phyloP scores from a whole-genome alignment of 441 rosid genomes.

The Pelargonium citronellum region DNA sequence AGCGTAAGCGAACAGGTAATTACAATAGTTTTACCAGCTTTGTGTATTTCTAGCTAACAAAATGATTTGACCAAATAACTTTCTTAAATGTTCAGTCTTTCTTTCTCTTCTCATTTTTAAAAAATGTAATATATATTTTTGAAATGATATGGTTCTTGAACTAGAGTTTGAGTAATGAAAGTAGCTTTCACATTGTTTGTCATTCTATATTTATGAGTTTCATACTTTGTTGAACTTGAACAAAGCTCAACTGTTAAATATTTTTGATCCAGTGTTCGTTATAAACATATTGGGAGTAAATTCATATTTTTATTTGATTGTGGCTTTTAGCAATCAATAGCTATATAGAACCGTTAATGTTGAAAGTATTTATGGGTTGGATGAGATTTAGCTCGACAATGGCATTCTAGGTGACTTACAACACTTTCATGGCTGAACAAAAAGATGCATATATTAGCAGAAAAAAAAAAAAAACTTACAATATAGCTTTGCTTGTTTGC shows the following conservation, averaged over 20 bases:
- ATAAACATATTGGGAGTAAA: neutral
- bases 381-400: constrained; percentile 3
- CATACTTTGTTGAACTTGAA: constrained; percentile 5
- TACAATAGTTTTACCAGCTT: constrained; percentile 12
- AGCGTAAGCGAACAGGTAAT: constrained; percentile 76
- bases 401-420: neutral
- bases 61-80: neutral
- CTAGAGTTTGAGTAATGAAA: constrained; percentile 3
- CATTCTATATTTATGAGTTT: constrained; percentile 11
- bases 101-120: neutral
- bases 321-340: constrained; percentile 2
- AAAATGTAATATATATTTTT: neutral
- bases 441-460: neutral
- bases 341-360: constrained; percentile 12
- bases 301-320: neutral
- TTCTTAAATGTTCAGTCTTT: neutral
- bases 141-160: constrained; percentile 8
- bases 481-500: constrained; percentile 27
- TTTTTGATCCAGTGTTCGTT: constrained; percentile 11
- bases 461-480: neutral
- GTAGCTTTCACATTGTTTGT: neutral
- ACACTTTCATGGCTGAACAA: constrained; percentile 3
- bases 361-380: neutral
- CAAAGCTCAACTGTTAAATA: neutral
- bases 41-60: constrained; percentile 10